Percentiles rank a stretch among this genome's conserved stretches.
These are phyloP conservation scores for Ascochyta lentis DNA, from an alignment of 2,329 filamentous ascomycete genomes.

Conservation along the genomic window DNA sequence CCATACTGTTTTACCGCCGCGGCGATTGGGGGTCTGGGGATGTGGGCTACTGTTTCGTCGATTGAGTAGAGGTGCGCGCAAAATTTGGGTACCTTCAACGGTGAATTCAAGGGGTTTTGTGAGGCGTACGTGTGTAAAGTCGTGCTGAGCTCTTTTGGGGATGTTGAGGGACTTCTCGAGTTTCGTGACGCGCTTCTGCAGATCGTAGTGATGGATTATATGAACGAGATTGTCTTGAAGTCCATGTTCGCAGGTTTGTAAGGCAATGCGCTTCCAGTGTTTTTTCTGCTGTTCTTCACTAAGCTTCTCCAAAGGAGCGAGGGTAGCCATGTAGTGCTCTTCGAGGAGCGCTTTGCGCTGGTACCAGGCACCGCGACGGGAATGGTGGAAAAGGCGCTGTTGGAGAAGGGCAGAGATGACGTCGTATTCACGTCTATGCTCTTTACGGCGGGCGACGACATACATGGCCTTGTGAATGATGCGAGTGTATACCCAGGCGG, in stretches of 20 bases:
- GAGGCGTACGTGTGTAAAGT: slow-evolving; percentile 86
- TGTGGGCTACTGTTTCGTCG: slow-evolving; percentile 40
- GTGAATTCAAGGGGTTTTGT: slow-evolving; percentile 76
- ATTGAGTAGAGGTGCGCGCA: slow-evolving; percentile 56
- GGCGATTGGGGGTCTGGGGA: slow-evolving; percentile 43
- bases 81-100: slow-evolving; percentile 79
- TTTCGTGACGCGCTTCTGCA: slow-evolving; percentile 92
- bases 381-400: slow-evolving; percentile 84
- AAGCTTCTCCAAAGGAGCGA: slow-evolving; percentile 29
- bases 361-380: slow-evolving; percentile 90
- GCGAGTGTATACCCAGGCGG: slow-evolving; percentile 90
- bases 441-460: slow-evolving; percentile 80
- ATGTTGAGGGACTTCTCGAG: slow-evolving; percentile 85
- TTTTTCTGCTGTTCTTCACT: slow-evolving; percentile 72
- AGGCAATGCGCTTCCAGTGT: slow-evolving; percentile 79
- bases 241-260: slow-evolving; percentile 82
- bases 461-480: slow-evolving; percentile 87
- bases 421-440: slow-evolving; percentile 77
- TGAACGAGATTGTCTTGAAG: slow-evolving; percentile 90
- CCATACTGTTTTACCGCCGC: slow-evolving; percentile 82
- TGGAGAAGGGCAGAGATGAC: slow-evolving; percentile 76
- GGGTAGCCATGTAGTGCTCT: slow-evolving; percentile 85
- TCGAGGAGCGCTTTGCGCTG: slow-evolving; percentile 92
- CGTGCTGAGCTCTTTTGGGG: slow-evolving; percentile 84
- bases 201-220: slow-evolving; percentile 89